Conservation (phyloP, 164 flowering plant genomes). For the Dillenia turbinata region DNA sequence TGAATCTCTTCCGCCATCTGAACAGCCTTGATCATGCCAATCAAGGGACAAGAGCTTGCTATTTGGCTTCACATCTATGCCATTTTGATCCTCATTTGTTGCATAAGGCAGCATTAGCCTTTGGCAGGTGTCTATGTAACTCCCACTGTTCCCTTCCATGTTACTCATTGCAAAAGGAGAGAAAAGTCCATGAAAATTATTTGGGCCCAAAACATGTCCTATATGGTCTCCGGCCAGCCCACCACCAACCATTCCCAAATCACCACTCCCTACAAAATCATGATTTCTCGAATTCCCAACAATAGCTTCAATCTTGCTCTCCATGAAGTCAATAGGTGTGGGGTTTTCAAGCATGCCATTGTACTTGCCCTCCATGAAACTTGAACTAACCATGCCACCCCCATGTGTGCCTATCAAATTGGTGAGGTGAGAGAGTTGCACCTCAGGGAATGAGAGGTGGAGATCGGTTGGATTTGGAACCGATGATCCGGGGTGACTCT, state of each 20-base stretch:
- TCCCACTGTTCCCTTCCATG: constrained; percentile 10
- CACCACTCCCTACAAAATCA: constrained; percentile 39
- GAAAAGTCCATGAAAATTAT: constrained; percentile 26
- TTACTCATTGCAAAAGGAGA: constrained; percentile 25
- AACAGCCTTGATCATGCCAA: constrained; percentile 63
- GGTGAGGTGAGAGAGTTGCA: constrained; percentile 34
- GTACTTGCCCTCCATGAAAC: constrained; percentile 28
- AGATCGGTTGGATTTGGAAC: constrained; percentile 30
- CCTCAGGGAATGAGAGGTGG: constrained; percentile 49
- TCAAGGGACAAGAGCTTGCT: constrained; percentile 51
- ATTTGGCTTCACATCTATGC: constrained; percentile 41
- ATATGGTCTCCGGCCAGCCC: constrained; percentile 17
- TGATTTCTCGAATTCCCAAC: constrained; percentile 30
- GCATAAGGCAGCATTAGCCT: constrained; percentile 29
- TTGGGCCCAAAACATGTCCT: constrained; percentile 20
- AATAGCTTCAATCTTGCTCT: constrained; percentile 30
- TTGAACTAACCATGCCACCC: constrained; percentile 7
- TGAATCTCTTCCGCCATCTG: constrained; percentile 37
- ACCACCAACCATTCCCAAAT: constrained; percentile 30
- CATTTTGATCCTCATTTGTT: constrained; percentile 13
- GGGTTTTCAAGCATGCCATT: constrained; percentile 26
- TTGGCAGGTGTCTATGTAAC: constrained; percentile 13
- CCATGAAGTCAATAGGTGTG: constrained; percentile 43
- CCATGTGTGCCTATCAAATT: constrained; percentile 17
- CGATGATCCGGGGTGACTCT: constrained; percentile 6